Evolutionary conservation across 805 yeast genomes (phyloP).

Genomic region (Suhomyces prunicola): DNA sequence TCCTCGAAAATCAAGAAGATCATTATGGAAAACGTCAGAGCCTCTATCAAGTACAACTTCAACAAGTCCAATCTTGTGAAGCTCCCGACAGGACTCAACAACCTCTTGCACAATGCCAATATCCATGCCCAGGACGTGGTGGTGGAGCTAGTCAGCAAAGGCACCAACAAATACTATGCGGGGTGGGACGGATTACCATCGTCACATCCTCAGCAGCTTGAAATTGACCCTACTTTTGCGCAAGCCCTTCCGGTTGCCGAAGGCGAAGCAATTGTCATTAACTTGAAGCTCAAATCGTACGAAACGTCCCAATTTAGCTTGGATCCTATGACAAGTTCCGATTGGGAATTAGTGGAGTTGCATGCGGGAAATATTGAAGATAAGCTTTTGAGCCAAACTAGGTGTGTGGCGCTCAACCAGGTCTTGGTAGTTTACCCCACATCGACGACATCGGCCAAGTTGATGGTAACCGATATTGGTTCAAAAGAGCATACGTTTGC

Average conservation of each 20-base stretch:
- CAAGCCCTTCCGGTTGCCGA: conserved; percentile 46
- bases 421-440: conserved; percentile 68
- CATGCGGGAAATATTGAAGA: conserved; percentile 77
- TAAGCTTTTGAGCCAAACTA: conserved; percentile 70
- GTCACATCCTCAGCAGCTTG: conserved; percentile 36
- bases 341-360: conserved; percentile 88
- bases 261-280: conserved; percentile 35
- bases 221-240: conserved; percentile 69
- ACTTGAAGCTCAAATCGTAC: conserved; percentile 47
- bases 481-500: conserved; percentile 45
- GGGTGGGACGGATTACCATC: conserved; percentile 69
- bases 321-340: conserved; percentile 74
- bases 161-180: conserved; percentile 34
- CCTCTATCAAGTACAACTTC: conserved; percentile 25
- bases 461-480: conserved; percentile 47
- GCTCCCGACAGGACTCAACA: conserved; percentile 48
- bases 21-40: conserved; percentile 36
- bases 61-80: conserved; percentile 51
- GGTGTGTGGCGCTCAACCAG: conserved; percentile 65
- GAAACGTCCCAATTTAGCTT: conserved; percentile 61
- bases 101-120: conserved; percentile 47
- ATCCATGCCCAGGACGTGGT: conserved; percentile 58
- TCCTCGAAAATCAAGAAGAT: background rate
- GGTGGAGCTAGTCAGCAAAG: conserved; percentile 39
- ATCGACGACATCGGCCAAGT: conserved; percentile 54